These are phyloP conservation scores for Diplotaxis tenuifolia DNA, from an alignment of 345 rosid species.

Conservation along the genomic window DNA sequence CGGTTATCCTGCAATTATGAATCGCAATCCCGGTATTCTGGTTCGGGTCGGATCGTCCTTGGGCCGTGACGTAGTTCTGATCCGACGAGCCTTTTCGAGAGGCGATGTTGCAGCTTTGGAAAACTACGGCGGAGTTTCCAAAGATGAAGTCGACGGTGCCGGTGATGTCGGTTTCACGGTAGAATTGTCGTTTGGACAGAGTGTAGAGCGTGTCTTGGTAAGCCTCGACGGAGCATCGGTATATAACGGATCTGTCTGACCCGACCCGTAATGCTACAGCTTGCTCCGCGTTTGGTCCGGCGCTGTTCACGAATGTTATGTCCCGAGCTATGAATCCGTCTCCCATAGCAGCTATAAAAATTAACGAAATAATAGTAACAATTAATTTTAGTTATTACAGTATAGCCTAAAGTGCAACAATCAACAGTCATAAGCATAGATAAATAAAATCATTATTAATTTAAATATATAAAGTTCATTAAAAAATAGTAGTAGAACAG, in stretches of 20 bases:
- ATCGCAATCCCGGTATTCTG: slow-evolving; percentile 68
- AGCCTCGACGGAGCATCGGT: slow-evolving; percentile 42
- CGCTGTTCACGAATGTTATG: slow-evolving; percentile 61
- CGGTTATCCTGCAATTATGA: slow-evolving; percentile 50
- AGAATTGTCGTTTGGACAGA: slow-evolving; percentile 58
- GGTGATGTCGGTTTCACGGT: slow-evolving; percentile 41
- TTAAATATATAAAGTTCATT: background rate
- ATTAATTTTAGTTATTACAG: background rate
- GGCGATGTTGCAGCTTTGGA: slow-evolving; percentile 55
- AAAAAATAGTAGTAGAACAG: background rate
- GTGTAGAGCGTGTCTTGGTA: slow-evolving; percentile 66
- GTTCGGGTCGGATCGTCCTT: slow-evolving; percentile 55
- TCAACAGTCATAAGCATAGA: background rate
- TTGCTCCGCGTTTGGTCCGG: slow-evolving; percentile 57
- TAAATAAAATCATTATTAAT: background rate
- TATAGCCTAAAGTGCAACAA: background rate
- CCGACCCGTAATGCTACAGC: slow-evolving; percentile 75
- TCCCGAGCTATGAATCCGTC: slow-evolving; percentile 57
- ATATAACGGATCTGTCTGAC: slow-evolving; percentile 49
- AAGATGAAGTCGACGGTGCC: slow-evolving; percentile 71
- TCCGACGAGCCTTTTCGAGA: slow-evolving; percentile 42
- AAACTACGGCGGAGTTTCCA: slow-evolving; percentile 61
- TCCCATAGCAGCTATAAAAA: slow-evolving; percentile 49
- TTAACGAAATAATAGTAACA: background rate
- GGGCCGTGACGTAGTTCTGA: slow-evolving; percentile 53